Conservation (phyloP, 495 filamentous ascomycete species). For the Extremus antarcticus region DNA sequence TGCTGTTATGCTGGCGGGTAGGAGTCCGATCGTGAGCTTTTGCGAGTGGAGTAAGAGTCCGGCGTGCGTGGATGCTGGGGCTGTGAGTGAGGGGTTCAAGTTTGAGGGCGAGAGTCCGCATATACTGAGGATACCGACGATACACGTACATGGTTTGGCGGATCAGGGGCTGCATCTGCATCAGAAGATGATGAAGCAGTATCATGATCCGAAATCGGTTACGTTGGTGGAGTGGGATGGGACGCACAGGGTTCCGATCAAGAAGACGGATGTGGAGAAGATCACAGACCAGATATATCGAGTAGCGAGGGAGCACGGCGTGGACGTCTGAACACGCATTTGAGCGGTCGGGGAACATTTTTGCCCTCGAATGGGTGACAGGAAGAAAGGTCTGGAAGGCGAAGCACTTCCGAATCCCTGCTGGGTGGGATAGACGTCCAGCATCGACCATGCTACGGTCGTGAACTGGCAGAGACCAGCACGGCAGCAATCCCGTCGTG, state of each 20-base stretch:
- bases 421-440: too few species aligned
- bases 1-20: conserved; percentile 44
- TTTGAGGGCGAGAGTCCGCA: conserved; percentile 26
- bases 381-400: too few species aligned
- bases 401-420: too few species aligned
- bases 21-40: conserved; percentile 42
- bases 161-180: conserved; percentile 47
- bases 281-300: conserved; percentile 36
- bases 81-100: conserved; percentile 30
- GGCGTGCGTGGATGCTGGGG: conserved; percentile 25
- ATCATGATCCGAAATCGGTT: conserved; percentile 36
- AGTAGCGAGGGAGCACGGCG: conserved; percentile 15
- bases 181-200: conserved; percentile 37
- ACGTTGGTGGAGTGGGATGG: conserved; percentile 52
- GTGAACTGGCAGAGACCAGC: too few species aligned
- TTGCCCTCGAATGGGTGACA: too few species aligned
- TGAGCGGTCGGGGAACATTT: too few species aligned
- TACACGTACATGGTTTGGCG: conserved; percentile 52
- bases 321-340: conserved; percentile 15
- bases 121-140: conserved; percentile 40
- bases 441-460: too few species aligned
- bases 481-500: too few species aligned
- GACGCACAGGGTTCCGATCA: conserved; percentile 47
- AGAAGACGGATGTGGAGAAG: conserved; percentile 40
- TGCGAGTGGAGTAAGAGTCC: conserved; percentile 26